Conservation (phyloP, 805 yeast species). For the Candida succiphila region DNA sequence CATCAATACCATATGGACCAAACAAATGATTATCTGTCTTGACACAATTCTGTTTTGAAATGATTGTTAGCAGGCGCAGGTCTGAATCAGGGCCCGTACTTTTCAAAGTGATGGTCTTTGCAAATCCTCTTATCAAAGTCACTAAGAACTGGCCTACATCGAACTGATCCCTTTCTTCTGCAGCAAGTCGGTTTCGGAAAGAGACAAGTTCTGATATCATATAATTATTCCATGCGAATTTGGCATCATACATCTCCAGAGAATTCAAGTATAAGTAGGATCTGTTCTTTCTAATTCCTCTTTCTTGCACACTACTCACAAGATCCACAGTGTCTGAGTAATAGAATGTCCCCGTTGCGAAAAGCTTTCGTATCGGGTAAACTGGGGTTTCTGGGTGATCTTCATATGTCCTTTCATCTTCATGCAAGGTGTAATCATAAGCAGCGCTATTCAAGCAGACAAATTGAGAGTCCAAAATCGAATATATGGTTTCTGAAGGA, state of each 20-base stretch:
- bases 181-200: conserved; percentile 33
- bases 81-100: conserved; percentile 22
- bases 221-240: conserved; percentile 43
- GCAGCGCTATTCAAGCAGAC: conserved; percentile 50
- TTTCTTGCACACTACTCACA: conserved; percentile 32
- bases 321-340: conserved; percentile 39
- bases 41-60: conserved; percentile 40
- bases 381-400: conserved; percentile 26
- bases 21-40: conserved; percentile 34
- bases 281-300: conserved; percentile 24
- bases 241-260: conserved; percentile 31
- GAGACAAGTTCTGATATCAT: conserved; percentile 35
- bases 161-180: conserved; percentile 28
- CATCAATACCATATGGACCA: conserved; percentile 52
- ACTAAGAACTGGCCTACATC: conserved; percentile 38
- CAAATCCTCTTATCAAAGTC: conserved; percentile 42
- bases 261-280: conserved; percentile 13
- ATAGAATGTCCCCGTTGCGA: conserved; percentile 37
- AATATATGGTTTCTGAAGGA: conserved; percentile 40
- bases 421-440: conserved; percentile 30
- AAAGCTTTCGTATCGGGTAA: conserved; percentile 31
- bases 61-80: conserved; percentile 32
- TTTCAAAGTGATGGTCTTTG: conserved; percentile 24
- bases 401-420: conserved; percentile 8
- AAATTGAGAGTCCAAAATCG: conserved; percentile 52